phyloP scores from a whole-genome alignment of 495 filamentous ascomycete species.

The Podospora sp. region DNA sequence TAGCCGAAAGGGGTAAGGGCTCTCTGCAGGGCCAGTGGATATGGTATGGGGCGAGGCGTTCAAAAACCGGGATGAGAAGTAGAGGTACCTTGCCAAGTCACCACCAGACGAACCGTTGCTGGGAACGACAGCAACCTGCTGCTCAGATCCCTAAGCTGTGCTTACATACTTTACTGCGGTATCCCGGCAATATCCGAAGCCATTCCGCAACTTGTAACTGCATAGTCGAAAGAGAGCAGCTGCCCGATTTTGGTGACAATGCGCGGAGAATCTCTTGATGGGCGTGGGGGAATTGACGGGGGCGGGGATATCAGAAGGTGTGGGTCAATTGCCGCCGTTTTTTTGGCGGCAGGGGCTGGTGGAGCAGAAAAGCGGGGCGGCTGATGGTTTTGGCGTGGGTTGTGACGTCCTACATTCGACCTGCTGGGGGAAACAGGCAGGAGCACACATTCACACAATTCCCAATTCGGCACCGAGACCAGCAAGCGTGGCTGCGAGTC shows the following conservation, averaged over 20 bases:
- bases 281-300: conserved; percentile 8
- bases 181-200: background rate
- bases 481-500: background rate
- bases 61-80: conserved; percentile 12
- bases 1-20: conserved; percentile 22
- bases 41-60: conserved; percentile 1
- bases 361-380: conserved; percentile 17
- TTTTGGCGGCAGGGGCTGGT: conserved; percentile 12
- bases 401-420: conserved; percentile 29
- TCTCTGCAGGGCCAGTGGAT: conserved; percentile 8
- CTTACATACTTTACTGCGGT: background rate
- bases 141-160: background rate
- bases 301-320: conserved; percentile 19
- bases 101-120: background rate
- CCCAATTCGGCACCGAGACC: conserved; percentile 11
- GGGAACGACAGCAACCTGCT: background rate
- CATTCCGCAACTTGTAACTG: background rate
- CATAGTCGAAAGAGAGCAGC: too few species aligned
- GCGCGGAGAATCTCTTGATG: background rate
- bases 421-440: conserved; percentile 5
- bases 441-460: background rate
- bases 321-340: conserved; percentile 23
- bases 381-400: background rate
- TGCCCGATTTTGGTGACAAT: too few species aligned
- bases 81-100: conserved; percentile 14